Conservation (phyloP, 768 basidiomycete species). For the Collybiopsis luxurians region DNA sequence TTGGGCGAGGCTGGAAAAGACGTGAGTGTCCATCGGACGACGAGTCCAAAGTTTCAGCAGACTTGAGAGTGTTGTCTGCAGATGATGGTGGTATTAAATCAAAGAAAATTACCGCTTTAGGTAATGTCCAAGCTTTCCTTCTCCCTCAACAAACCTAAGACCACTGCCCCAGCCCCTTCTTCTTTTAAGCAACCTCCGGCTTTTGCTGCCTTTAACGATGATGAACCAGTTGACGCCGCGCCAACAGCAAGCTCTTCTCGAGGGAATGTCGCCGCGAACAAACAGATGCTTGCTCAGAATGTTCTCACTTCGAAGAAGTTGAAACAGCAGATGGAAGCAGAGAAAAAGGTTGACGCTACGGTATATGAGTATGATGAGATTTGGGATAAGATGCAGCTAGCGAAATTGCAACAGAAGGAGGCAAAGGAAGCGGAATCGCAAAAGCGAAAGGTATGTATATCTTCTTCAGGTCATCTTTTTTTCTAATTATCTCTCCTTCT, state of each 20-base stretch:
- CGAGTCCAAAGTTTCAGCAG: neutral
- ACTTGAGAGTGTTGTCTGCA: too few species aligned
- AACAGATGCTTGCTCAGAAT: constrained; percentile 56
- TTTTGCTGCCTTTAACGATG: constrained; percentile 65
- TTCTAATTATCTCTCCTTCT: constrained; percentile 38
- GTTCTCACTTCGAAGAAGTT: constrained; percentile 58
- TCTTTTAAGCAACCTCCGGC: constrained; percentile 58
- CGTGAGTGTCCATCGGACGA: constrained; percentile 57
- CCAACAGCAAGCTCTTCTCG: constrained; percentile 36
- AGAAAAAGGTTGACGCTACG: constrained; percentile 73
- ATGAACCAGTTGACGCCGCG: constrained; percentile 49
- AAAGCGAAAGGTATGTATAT: constrained; percentile 67
- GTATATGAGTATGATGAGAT: constrained; percentile 97
- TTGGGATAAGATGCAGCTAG: constrained; percentile 93
- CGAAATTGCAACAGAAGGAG: constrained; percentile 70
- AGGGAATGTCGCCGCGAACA: constrained; percentile 45
- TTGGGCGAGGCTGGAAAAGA: constrained; percentile 83
- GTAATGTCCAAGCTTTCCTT: constrained; percentile 83
- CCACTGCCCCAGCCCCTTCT: constrained; percentile 36
- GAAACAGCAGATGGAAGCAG: constrained; percentile 74
- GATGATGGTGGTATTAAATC: neutral
- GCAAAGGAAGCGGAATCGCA: constrained; percentile 73
- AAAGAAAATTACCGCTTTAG: neutral
- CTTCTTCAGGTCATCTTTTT: constrained; percentile 7
- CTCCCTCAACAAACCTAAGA: constrained; percentile 68